A percentile compares a stretch with the other conserved stretches of the same genome.
Evolutionary conservation across 139 green algal species (phyloP).

Genomic region (Penium margaritaceum): DNA sequence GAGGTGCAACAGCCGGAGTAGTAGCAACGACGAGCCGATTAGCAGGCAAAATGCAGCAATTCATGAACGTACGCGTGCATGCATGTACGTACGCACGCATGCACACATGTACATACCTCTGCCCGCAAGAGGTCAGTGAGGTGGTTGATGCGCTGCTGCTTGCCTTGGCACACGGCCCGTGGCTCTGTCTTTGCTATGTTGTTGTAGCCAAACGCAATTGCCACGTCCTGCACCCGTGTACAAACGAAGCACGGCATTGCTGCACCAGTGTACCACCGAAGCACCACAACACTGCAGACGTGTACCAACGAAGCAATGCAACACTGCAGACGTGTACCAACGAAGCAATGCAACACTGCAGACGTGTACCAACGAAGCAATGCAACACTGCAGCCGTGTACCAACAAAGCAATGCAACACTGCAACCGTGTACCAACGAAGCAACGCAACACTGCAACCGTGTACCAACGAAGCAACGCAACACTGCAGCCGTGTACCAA

Average conservation of each 20-base stretch:
- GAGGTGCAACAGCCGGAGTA: no score
- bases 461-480: no score
- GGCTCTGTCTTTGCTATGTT: constrained; percentile 73
- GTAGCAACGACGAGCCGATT: neutral
- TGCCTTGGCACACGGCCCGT: constrained; percentile 61
- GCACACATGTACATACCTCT: no score
- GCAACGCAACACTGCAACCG: no score
- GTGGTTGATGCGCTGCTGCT: constrained; percentile 84
- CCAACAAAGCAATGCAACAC: no score
- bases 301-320: neutral
- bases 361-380: no score
- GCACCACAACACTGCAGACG: neutral
- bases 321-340: no score
- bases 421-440: no score
- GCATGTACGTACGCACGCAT: neutral
- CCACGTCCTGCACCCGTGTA: constrained; percentile 81
- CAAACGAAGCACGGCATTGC: no score
- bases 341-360: no score
- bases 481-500: no score
- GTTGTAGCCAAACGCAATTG: constrained; percentile 96
- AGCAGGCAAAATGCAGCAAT: neutral
- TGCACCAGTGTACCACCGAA: neutral
- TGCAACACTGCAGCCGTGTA: no score
- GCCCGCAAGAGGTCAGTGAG: constrained; percentile 76
- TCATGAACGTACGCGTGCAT: neutral